phyloP scores from a whole-genome alignment of 495 filamentous ascomycete genomes.

The Corynascus novoguineensis region DNA sequence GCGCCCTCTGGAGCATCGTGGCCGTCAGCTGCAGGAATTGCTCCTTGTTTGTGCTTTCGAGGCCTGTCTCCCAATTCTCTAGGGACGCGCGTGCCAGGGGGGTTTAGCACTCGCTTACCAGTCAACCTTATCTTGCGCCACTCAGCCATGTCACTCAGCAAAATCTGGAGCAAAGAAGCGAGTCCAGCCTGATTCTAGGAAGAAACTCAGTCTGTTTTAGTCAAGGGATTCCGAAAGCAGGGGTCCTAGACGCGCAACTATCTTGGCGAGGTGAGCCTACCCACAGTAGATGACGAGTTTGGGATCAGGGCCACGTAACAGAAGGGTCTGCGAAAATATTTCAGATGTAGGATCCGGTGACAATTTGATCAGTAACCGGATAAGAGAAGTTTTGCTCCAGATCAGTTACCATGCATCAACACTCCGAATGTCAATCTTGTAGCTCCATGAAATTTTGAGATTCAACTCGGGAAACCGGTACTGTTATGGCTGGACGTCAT shows the following conservation, averaged over 20 bases:
- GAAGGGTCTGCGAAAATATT: constrained; percentile 43
- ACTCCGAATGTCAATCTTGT: constrained; percentile 49
- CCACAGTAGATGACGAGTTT: constrained; percentile 36
- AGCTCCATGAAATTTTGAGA: constrained; percentile 39
- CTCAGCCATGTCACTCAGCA: background rate
- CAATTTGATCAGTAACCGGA: background rate
- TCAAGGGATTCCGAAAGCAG: background rate
- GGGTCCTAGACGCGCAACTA: background rate
- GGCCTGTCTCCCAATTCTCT: constrained; percentile 31
- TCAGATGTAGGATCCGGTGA: constrained; percentile 29
- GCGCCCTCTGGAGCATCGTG: constrained; percentile 47
- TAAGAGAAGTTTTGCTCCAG: background rate
- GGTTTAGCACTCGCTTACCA: constrained; percentile 30
- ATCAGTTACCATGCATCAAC: constrained; percentile 45
- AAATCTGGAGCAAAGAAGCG: too few species aligned
- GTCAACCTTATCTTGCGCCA: constrained; percentile 17
- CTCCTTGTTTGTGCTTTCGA: constrained; percentile 36
- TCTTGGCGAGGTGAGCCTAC: constrained; percentile 3
- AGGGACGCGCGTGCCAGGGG: constrained; percentile 27
- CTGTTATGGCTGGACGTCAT: constrained; percentile 31
- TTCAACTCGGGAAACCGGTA: constrained; percentile 49
- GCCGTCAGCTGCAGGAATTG: constrained; percentile 41
- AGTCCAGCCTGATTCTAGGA: background rate
- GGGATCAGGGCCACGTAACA: constrained; percentile 43
- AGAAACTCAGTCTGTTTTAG: background rate